A percentile compares a stretch with the other conserved stretches of the same genome.
Conservation (phyloP, 73 alveolate species). For the Vitrella brassicaformis region DNA sequence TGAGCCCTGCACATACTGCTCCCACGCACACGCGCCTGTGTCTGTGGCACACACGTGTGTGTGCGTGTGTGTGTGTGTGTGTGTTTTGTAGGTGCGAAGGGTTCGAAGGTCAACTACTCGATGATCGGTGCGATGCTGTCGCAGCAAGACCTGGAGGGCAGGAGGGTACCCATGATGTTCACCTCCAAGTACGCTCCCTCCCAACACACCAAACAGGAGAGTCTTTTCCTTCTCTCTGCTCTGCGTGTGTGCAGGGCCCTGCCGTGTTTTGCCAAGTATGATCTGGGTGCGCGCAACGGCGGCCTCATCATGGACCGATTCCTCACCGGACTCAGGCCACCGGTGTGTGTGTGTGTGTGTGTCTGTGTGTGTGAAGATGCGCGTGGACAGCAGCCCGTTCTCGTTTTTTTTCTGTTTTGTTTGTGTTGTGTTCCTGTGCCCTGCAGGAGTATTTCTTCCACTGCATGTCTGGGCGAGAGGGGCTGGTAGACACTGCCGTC, state of each 20-base stretch:
- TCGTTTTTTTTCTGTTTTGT: too few species aligned
- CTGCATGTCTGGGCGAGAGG: conserved; percentile 97
- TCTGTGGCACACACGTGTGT: background rate
- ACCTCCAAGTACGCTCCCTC: conserved; percentile 82
- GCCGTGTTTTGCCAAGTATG: conserved; percentile 85
- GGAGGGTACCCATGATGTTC: conserved; percentile 88
- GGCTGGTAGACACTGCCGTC: conserved; percentile 97
- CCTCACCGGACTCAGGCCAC: conserved; percentile 90
- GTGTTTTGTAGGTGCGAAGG: background rate
- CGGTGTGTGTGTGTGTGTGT: conserved; percentile 80
- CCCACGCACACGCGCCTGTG: too few species aligned
- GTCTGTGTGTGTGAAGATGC: too few species aligned
- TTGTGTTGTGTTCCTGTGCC: too few species aligned
- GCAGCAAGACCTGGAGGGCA: conserved; percentile 93
- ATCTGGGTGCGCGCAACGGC: conserved; percentile 89
- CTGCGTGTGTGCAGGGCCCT: too few species aligned
- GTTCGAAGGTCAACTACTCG: conserved; percentile 71
- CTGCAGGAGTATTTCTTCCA: conserved; percentile 34
- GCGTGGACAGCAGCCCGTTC: too few species aligned
- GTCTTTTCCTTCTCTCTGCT: too few species aligned
- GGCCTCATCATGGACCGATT: conserved; percentile 92
- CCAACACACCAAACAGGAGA: too few species aligned
- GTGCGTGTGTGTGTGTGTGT: background rate
- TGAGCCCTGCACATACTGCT: too few species aligned
- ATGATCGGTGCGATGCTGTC: conserved; percentile 78